phyloP scores from a whole-genome alignment of 352 stramenopile species.

The Globisporangium perplexum region DNA sequence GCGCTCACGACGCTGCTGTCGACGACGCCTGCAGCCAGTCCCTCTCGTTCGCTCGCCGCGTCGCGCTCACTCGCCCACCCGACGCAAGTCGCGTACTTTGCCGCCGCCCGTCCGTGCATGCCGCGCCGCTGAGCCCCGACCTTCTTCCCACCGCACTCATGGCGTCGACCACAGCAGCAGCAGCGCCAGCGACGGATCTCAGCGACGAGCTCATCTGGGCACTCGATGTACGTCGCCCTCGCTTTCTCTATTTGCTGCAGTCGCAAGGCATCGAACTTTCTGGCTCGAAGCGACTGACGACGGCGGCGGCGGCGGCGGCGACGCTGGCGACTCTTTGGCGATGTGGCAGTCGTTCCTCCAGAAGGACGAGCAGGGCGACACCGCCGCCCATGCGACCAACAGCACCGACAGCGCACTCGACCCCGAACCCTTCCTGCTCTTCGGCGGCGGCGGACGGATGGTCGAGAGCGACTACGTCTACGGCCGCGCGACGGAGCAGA shows the following conservation, averaged over 20 bases:
- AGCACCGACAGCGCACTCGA: slow-evolving; percentile 28
- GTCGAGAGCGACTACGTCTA: slow-evolving; percentile 46
- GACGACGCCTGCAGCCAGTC: neutral
- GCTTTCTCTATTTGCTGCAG: neutral
- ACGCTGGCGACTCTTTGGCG: too few relatives aligned
- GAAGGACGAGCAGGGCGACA: slow-evolving; percentile 24
- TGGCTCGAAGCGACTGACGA: neutral
- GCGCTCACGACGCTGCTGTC: too few relatives aligned
- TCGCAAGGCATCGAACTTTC: neutral
- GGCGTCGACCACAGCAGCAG: slow-evolving; percentile 1
- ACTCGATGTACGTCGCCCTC: slow-evolving; percentile 44
- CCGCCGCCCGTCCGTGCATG: slow-evolving; percentile 7
- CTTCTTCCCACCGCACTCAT: neutral
- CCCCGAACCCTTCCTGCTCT: slow-evolving; percentile 43
- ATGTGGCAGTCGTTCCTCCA: slow-evolving; percentile 28
- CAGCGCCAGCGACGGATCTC: slow-evolving; percentile 41
- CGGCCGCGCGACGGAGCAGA: slow-evolving; percentile 17
- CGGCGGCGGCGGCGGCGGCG: too few relatives aligned
- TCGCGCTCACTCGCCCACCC: neutral
- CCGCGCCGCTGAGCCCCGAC: neutral
- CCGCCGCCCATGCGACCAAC: too few relatives aligned
- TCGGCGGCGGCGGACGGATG: slow-evolving; percentile 7
- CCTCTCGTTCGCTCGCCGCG: neutral
- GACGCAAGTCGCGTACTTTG: neutral
- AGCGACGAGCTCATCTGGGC: slow-evolving; percentile 67